These are phyloP conservation scores for Alternaria dauci DNA, from an alignment of 2,329 filamentous ascomycete species.

Conservation along the genomic window DNA sequence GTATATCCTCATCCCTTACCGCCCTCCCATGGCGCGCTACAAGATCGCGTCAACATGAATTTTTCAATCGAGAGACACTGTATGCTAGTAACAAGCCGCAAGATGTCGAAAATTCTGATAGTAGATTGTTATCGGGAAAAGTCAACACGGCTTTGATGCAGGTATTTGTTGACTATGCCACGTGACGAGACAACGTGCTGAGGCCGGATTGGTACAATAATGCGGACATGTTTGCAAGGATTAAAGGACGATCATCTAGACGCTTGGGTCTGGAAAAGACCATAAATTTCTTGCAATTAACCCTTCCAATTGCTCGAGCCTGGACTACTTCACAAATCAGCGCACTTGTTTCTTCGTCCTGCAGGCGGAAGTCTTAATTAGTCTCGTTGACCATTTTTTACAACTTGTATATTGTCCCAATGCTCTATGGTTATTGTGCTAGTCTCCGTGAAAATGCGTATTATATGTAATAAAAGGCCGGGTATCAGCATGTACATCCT, in stretches of 20 bases:
- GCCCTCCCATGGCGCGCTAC: not conserved
- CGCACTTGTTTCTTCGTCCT: not conserved
- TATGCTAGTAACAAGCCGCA: not conserved
- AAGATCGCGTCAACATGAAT: not conserved
- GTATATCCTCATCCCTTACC: not conserved
- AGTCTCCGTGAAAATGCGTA: not conserved
- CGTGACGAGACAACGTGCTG: not conserved
- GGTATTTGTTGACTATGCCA: accelerated
- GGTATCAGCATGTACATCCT: not conserved
- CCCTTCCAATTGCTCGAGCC: not conserved
- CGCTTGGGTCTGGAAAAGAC: not conserved
- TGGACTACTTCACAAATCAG: not conserved
- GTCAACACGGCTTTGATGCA: not conserved
- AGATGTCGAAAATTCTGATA: accelerated
- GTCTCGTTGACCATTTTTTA: no score
- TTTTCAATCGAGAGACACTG: not conserved
- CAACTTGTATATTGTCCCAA: accelerated
- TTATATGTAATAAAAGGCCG: not conserved
- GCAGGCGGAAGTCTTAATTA: not conserved
- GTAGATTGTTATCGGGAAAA: not conserved
- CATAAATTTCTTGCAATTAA: not conserved
- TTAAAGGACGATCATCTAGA: not conserved
- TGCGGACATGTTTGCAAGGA: not conserved
- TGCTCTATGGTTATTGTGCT: accelerated
- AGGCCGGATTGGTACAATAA: not conserved